Evolutionary conservation across 805 yeast species (phyloP).

Genomic region (Yarrowia keelungensis): DNA sequence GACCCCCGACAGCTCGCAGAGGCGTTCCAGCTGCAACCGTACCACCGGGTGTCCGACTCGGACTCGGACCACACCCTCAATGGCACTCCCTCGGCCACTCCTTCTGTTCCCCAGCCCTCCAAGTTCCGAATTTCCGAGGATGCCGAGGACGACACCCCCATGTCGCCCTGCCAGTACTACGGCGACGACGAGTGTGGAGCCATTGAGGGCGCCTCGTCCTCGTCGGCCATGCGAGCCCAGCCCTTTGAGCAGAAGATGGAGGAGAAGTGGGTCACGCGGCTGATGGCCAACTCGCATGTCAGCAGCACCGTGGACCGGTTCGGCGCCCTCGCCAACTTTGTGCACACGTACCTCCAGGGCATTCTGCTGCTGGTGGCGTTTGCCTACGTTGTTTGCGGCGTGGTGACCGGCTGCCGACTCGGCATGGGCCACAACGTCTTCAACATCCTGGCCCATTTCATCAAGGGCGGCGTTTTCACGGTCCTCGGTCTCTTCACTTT

Average conservation of each 20-base stretch:
- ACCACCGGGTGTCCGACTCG: conserved; percentile 40
- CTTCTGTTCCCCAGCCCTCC: conserved; percentile 16
- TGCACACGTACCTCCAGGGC: conserved; percentile 64
- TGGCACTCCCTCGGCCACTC: conserved; percentile 31
- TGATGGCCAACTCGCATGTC: conserved; percentile 42
- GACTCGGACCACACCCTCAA: conserved; percentile 27
- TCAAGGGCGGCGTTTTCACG: conserved; percentile 92
- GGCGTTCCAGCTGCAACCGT: conserved; percentile 47
- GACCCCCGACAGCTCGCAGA: conserved; percentile 47
- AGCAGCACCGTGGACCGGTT: conserved; percentile 44
- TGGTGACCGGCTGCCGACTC: conserved; percentile 70
- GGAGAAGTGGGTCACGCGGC: conserved; percentile 41
- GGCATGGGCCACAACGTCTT: conserved; percentile 75
- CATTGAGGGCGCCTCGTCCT: not conserved
- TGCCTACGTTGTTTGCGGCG: conserved; percentile 61
- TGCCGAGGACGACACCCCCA: conserved; percentile 34
- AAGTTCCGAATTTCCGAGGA: conserved; percentile 37
- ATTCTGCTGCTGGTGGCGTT: conserved; percentile 68
- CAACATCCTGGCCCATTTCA: conserved; percentile 90
- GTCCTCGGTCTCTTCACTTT: conserved; percentile 77
- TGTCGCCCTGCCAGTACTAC: conserved; percentile 37
- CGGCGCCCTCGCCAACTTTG: conserved; percentile 49
- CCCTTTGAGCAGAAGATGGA: conserved; percentile 38
- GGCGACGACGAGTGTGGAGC: conserved; percentile 31
- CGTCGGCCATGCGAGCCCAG: not conserved